A percentile compares a stretch with the other conserved stretches of the same genome.
phyloP scores from a whole-genome alignment of 2,329 filamentous ascomycete species.

The Chalaropsis thielavioides region DNA sequence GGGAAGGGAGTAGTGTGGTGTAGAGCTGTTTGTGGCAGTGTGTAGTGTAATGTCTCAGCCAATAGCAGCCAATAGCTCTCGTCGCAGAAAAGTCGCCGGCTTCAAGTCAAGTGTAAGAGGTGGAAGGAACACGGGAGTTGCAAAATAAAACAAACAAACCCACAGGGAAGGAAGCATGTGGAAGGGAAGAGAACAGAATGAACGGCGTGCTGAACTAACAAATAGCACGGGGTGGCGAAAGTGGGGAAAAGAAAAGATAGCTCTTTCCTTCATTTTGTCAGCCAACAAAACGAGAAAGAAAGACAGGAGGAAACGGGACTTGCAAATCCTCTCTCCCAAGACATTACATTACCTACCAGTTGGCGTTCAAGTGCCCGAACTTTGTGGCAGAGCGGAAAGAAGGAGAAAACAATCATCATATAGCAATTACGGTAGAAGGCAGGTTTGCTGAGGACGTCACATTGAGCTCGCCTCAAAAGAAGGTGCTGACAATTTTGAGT shows the following conservation, averaged over 20 bases:
- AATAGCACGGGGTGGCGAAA: neutral
- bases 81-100: neutral
- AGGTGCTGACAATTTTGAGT: neutral
- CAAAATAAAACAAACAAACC: neutral
- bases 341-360: neutral
- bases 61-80: neutral
- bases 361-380: neutral
- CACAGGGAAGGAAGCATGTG: neutral
- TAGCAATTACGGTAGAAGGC: neutral
- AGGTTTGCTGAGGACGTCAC: neutral
- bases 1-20: neutral
- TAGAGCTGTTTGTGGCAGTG: neutral
- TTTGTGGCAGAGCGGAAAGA: neutral
- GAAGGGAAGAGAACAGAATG: neutral
- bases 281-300: neutral
- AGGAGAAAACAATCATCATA: neutral
- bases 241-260: neutral
- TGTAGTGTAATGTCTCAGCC: neutral
- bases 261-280: neutral
- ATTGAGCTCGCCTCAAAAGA: slow-evolving; percentile 3
- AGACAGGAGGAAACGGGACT: neutral
- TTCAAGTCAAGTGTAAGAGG: neutral
- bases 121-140: neutral
- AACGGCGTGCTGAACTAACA: neutral
- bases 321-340: neutral